These are phyloP conservation scores for Psilocybe cubensis DNA, from an alignment of 768 basidiomycete species.

Conservation along the genomic window DNA sequence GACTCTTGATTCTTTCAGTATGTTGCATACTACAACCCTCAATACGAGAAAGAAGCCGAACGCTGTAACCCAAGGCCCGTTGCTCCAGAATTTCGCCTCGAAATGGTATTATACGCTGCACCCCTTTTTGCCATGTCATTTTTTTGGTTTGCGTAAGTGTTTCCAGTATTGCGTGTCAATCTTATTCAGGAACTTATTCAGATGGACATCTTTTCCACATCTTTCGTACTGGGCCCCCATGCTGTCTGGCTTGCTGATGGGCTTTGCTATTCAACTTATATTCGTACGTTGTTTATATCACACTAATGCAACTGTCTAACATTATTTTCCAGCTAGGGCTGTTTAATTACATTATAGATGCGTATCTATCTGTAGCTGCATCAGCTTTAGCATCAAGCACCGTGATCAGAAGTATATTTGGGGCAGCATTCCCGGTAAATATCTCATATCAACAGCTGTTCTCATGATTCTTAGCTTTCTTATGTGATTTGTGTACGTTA, in stretches of 20 bases:
- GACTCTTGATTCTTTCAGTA: conserved; percentile 34
- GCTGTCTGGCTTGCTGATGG: conserved; percentile 49
- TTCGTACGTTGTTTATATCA: conserved; percentile 45
- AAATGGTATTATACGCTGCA: conserved; percentile 49
- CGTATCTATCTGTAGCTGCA: conserved; percentile 56
- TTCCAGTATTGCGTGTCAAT: not conserved
- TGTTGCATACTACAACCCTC: conserved; percentile 49
- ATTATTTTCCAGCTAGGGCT: conserved; percentile 43
- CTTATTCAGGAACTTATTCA: conserved; percentile 24
- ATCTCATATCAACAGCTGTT: not conserved
- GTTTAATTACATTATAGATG: conserved; percentile 66
- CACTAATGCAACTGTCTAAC: not conserved
- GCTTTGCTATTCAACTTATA: conserved; percentile 56
- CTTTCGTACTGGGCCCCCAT: conserved; percentile 59
- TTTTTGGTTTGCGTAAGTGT: conserved; percentile 65
- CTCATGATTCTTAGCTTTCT: conserved; percentile 1
- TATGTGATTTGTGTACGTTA: conserved; percentile 10
- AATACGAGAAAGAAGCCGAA: conserved; percentile 46
- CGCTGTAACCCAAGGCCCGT: conserved; percentile 53
- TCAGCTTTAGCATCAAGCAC: conserved; percentile 60
- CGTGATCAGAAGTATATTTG: conserved; percentile 55
- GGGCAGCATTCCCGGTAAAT: conserved; percentile 53
- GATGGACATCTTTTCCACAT: conserved; percentile 61
- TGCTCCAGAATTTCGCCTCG: conserved; percentile 62
- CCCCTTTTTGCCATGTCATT: conserved; percentile 57